Base-by-base conservation (phyloP, 164 flowering plant species). In the Vitis riparia region DNA sequence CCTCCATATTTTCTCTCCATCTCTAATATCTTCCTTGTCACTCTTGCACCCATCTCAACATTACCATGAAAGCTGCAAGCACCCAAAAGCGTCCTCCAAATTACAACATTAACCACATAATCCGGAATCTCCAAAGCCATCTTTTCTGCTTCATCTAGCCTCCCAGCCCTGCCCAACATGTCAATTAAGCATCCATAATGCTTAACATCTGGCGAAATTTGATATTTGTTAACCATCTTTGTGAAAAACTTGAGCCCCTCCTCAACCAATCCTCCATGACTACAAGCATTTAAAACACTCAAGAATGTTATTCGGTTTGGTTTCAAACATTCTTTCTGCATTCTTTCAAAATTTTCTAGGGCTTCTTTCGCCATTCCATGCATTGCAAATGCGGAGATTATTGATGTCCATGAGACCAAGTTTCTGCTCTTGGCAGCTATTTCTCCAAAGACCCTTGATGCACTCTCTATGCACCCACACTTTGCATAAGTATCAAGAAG, bases 71-170 rank as follows among this genome's bases (percentile, higher is more conserved):
- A 77, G 63, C 84, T 84, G 79, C 95, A 88, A 69, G 91, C 84
- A 50, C 90, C 87, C 63, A 88, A 75, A 48, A 90, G 81, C 11
- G 87, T 85, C 71, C 95, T 83, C 95, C 92, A 90, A 59, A 88
- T 68, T 9, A 86, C 80, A 49, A 53, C 86, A 76, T 74, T 80
- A 49, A 56, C 70, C 55, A 74, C 71, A 61, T 83, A 81, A 11
- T 16, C 8, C 50, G 88, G 84, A 58, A 88, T 74, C 53, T 68
- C 77, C 58, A 58, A 8, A 62, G 89, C 91, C 44, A 85, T 55
- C 61, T 75, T 79, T 68, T 88, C 91, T 17, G 94, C 94, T 71
- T 86, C 86, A 53, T 83, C 76, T 63, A 85, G 62, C 75, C 84
- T 85, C 61, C 89, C 91, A 13, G 82, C 79, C 68, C 91, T 78